Base-by-base conservation (phyloP, 2,329 filamentous ascomycete genomes). In the Fusarium sp. region DNA sequence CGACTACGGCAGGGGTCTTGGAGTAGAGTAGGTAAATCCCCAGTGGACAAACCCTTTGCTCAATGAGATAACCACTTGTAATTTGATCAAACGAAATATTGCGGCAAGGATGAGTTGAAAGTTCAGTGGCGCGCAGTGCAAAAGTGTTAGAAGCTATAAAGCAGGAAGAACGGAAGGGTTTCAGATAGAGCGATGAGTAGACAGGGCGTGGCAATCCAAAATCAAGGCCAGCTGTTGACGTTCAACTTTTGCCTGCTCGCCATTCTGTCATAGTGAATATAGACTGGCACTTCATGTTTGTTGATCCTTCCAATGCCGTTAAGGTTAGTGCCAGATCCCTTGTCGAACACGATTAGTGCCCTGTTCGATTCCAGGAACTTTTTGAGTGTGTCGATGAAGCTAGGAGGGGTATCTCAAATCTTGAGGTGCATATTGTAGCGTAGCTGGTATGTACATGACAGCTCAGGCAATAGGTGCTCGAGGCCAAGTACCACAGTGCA, bases 51-150 rank as follows among this genome's bases (percentile, higher is more conserved):
- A 56, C 58, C 64, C 41, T 68, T 51, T 47, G 57, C 48, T 59
- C 64, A 55, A 69, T 57, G 58, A 54, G 51, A 66, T 64, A 48
- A 60, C 52, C 53, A 63, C 48, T 46, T 62, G 56, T 62, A 65
- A 56, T 61, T 69, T 58, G 71, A 71, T 60, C 28, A 56, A 54
- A 51, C 56, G 61, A 44, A 55, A 45, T 62, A 48, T 44, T 57
- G 58, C 45, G 61, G 56, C 58, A 67, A 68, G 64, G 53, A 58
- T 53, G 57, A 59, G 41, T 44, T 63, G 37, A 40, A 50, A 67
- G 35, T 32, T 56, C 44, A 62, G 51, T 57, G 61, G 61, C 61
- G 61, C 56, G 32, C 24, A 47, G 33, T 48, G 49, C 28, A 43
- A 51, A 53, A 49, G 37, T 30, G 33, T 53, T 47, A 54, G 19